Conservation (phyloP, 768 basidiomycete genomes). For the Paxillus involutus region DNA sequence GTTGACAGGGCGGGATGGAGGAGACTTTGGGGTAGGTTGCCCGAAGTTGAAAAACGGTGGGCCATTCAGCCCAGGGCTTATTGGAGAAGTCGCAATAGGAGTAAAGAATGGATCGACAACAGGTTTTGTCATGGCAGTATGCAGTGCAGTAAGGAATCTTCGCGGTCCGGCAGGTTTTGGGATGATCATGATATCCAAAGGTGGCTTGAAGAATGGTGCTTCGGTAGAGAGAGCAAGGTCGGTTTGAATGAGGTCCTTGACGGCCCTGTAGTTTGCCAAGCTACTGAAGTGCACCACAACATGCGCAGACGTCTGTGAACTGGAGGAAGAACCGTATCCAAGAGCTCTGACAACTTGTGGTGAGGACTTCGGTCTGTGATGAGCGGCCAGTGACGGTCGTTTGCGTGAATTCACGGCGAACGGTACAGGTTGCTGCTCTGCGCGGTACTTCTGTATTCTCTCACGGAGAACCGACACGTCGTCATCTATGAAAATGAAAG, state of each 20-base stretch:
- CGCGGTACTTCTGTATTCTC: conserved; percentile 66
- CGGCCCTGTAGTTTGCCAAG: conserved; percentile 81
- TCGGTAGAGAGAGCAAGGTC: conserved; percentile 44
- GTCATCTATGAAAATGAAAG: conserved; percentile 92
- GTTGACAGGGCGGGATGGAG: conserved; percentile 41
- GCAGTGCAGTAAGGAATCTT: conserved; percentile 86
- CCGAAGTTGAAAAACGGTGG: conserved; percentile 42
- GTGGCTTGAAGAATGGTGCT: conserved; percentile 39
- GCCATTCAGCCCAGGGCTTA: conserved; percentile 63
- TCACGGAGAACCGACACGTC: conserved; percentile 79
- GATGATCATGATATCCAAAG: conserved; percentile 93
- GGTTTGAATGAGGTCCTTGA: conserved; percentile 83
- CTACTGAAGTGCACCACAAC: conserved; percentile 88
- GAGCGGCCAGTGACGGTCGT: conserved; percentile 63
- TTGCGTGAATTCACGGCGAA: conserved; percentile 50
- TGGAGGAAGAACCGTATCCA: conserved; percentile 34
- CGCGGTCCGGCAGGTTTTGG: conserved; percentile 97
- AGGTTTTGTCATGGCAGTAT: conserved; percentile 87
- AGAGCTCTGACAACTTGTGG: conserved; percentile 69
- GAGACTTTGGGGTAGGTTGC: conserved; percentile 40
- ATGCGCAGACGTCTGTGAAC: conserved; percentile 32
- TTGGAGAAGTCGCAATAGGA: conserved; percentile 93
- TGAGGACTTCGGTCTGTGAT: conserved; percentile 78
- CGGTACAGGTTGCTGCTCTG: conserved; percentile 42
- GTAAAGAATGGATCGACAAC: conserved; percentile 87